Percentiles rank a stretch among this genome's conserved stretches.
These are phyloP conservation scores for Malus hybrid DNA, from an alignment of 331 rosid genomes.

Conservation along the genomic window DNA sequence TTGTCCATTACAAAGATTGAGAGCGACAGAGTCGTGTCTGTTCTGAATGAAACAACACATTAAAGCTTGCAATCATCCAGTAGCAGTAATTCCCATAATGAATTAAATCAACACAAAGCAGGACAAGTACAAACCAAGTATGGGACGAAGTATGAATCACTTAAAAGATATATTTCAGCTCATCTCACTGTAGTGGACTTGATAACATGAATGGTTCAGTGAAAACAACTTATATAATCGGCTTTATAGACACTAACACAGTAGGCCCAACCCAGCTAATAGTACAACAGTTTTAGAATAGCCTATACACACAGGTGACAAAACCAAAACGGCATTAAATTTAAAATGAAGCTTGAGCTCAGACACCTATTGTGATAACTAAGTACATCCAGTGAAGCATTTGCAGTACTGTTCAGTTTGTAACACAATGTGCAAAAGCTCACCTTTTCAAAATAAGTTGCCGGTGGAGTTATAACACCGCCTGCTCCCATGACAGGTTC, in stretches of 20 bases:
- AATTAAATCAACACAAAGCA: neutral
- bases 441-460: conserved; percentile 91
- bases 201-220: no score
- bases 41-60: neutral
- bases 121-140: neutral
- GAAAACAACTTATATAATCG: no score
- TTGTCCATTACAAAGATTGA: neutral
- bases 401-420: neutral
- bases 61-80: neutral
- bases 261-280: no score
- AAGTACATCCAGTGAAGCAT: no score
- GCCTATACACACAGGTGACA: no score
- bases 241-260: no score
- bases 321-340: no score
- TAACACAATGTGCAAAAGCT: neutral
- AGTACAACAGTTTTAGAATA: no score
- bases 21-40: neutral
- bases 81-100: neutral
- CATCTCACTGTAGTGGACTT: neutral
- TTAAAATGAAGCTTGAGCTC: no score
- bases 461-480: conserved; percentile 88
- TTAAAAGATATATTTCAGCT: neutral
- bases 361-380: no score
- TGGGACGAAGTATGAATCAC: neutral
- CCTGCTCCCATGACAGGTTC: conserved; percentile 99